Evolutionary conservation across 139 green algal species (phyloP), one percentile per base, ranked within the genome.

Genomic region (Haematococcus sp.): DNA sequence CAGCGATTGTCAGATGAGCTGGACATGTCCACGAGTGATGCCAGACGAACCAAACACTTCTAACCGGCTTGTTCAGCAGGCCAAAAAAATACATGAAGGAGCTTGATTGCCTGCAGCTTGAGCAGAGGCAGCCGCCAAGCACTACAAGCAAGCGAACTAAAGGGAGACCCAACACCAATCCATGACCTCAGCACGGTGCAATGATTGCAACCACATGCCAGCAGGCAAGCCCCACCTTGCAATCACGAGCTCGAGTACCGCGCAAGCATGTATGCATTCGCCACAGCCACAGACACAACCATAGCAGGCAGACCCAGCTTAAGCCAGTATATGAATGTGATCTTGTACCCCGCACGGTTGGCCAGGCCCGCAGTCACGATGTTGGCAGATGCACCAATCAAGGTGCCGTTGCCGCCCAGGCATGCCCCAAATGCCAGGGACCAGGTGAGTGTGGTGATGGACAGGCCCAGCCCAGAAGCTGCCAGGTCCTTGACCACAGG

Each of bases 401-500:
- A 55, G 34, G 76, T 78, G 23, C 70, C 76, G 55, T 82, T 82
- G 54, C 76, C 76, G 32, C 76, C 76, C n/a, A 82, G 74, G 63
- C 76, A 82, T 2, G 76, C 76, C 4, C 76, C 76, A 67, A 82
- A 82, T 0, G 76, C 55, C 9, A 80, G 67, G 13, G 67, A 55
- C 75, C 75, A 80, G 17, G 75, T 67, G 22, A 80, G 63, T 11
- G 40, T 49, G 7, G 40, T 49, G 1, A 80, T 32, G 13, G 66
- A 23, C 11, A 83, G 78, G 25, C 74, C 80, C 44, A 85, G 80
- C 3, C 71, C 75, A 23, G 74, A 73, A 4, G 59, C 55, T 19
- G 81, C 79, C 27, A 89, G 68, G 27, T 77, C 68, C 31, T 84
- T 59, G 35, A 90, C 83, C 17, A 90, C 79, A 2, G 84, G 82